Base-by-base conservation (phyloP, 352 stramenopile species). In the Phytophthora sansomeana region DNA sequence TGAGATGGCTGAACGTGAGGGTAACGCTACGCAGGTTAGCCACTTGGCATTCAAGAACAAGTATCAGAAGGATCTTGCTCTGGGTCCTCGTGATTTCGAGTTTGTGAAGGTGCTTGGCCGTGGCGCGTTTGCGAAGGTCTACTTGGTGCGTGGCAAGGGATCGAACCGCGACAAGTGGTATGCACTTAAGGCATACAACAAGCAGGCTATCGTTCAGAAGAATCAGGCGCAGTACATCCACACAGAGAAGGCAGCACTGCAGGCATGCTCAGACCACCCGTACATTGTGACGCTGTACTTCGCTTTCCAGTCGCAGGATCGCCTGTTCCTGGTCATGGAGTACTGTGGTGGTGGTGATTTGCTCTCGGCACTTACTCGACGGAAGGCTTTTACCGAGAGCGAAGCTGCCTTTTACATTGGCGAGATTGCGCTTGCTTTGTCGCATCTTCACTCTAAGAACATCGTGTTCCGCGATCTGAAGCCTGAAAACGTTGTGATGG, bases 1-100 rank as follows among this genome's bases (percentile, higher is more conserved):
- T 17, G 78, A 90, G 24, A 70, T 75, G 52, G 24, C 62, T 54
- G 68, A 49, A 3, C 75, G 80, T 17, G 80, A 91, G 14, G 69
- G 57, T 19, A 91, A 92, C 29, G 79, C 84, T 17, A 92, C 80
- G 19, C 78, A 95, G 51, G 87, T 90, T 6, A 83, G 77, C n/a
- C 87, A 95, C 70, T 69, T 95, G 43, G 86, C 87, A 17, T 95
- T 95, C 72, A 95, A 95, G 74, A 96, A 96, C 83, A 96, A 94
- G 69, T 96, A 96, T 74, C 85, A 96, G 68, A 76, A 93, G 65
- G 86, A 93, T 50, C 52, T 96, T 29, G 87, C 87, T 29, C 69
- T 96, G 7, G 85, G 87, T 11, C 87, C 87, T 26, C 85, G 87
- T 32, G 87, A 96, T 67, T 96, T 96, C 38, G 87, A 96, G 51